A percentile compares a stretch with the other conserved stretches of the same genome.
Evolutionary conservation across 2,329 filamentous ascomycete species (phyloP).

Genomic region (Hymenoscyphus linearis): DNA sequence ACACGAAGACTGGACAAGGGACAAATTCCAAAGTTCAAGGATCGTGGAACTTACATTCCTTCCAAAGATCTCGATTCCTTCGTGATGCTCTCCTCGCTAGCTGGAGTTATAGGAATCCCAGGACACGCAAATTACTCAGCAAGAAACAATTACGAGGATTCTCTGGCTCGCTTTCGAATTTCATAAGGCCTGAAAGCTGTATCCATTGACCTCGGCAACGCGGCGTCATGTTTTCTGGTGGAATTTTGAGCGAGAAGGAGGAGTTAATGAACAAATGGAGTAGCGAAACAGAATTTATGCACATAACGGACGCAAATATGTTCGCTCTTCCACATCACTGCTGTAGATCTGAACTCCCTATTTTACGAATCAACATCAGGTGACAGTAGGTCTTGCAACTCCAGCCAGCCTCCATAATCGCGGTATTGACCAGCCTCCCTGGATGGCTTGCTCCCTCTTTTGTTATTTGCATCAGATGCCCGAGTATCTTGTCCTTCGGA

Average conservation of each 20-base stretch:
- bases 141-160: conserved; percentile 29
- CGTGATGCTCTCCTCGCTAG: conserved; percentile 34
- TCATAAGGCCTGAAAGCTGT: background rate
- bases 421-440: background rate
- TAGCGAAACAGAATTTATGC: background rate
- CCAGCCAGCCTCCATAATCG: background rate
- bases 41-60: conserved; percentile 9
- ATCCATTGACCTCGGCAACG: conserved; percentile 5
- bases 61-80: conserved; percentile 28
- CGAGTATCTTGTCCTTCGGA: background rate
- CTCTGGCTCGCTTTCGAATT: conserved; percentile 9
- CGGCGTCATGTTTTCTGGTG: background rate
- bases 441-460: background rate
- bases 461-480: background rate
- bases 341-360: background rate
- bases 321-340: background rate
- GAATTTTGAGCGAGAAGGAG: background rate
- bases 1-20: conserved; percentile 3
- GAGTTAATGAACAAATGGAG: background rate
- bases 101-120: conserved; percentile 17
- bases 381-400: background rate
- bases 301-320: background rate
- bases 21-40: conserved; percentile 7
- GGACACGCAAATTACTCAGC: conserved; percentile 16
- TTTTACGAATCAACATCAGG: background rate